Conservation (phyloP, 352 stramenopile species). For the Achlya hypogyna region DNA sequence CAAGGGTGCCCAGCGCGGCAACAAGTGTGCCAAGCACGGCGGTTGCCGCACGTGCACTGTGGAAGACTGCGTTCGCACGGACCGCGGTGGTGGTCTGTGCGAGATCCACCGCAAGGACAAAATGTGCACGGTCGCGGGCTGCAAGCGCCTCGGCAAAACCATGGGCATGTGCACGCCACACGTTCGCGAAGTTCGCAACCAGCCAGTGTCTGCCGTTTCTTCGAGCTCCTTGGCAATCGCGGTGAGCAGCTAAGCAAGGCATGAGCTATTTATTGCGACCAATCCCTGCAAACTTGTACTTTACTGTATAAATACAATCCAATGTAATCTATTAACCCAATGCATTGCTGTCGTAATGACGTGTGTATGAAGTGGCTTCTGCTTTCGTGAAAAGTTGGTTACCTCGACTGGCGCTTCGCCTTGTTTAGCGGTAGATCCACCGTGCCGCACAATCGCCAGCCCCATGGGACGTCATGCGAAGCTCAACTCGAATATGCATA, state of each 20-base stretch:
- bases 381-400: no score
- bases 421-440: no score
- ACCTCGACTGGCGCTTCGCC: no score
- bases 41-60: constrained; percentile 82
- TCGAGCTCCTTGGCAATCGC: neutral
- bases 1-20: constrained; percentile 73
- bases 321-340: neutral
- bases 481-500: no score
- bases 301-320: neutral
- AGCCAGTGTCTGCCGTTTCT: no score
- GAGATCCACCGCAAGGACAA: constrained; percentile 73
- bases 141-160: constrained; percentile 81
- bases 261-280: neutral
- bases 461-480: no score
- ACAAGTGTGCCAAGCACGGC: constrained; percentile 77
- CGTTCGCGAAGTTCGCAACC: constrained; percentile 41
- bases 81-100: constrained; percentile 73
- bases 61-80: constrained; percentile 66
- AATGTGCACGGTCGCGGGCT: constrained; percentile 71
- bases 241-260: neutral
- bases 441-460: no score
- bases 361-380: no score
- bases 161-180: constrained; percentile 83
- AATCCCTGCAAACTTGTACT: neutral
- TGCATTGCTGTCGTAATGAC: neutral